Percentiles rank a stretch among this genome's conserved stretches.
These are phyloP conservation scores for Thecaphora thlaspeos DNA, from an alignment of 1,284 basidiomycete genomes.

Conservation along the genomic window DNA sequence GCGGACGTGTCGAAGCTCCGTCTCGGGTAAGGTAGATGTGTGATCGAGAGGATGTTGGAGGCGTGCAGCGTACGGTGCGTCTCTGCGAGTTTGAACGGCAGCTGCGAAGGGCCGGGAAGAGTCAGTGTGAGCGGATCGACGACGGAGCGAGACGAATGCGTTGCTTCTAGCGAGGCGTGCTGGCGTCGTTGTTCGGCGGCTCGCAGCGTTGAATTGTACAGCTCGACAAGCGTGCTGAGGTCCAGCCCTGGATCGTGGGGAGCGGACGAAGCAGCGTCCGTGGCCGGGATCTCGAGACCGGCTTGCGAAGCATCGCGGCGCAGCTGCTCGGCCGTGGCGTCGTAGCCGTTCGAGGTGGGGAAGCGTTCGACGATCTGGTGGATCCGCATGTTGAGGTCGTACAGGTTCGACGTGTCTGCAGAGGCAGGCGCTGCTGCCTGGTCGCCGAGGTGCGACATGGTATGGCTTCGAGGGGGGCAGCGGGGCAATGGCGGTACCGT, in stretches of 20 bases:
- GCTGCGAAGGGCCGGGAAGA: constrained; percentile 13
- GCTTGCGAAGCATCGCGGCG: constrained; percentile 15
- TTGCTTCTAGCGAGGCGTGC: constrained; percentile 8
- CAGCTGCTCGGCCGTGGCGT: constrained; percentile 16
- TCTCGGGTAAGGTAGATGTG: constrained; percentile 13
- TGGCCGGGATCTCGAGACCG: constrained; percentile 5
- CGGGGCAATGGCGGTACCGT: too few relatives aligned
- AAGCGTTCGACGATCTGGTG: constrained; percentile 36
- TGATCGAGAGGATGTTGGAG: constrained; percentile 48
- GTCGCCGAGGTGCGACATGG: constrained; percentile 14
- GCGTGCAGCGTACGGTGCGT: constrained; percentile 40
- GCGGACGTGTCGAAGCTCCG: constrained; percentile 18
- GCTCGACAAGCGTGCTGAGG: constrained; percentile 32
- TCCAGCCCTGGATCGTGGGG: constrained; percentile 9
- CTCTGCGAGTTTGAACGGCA: constrained; percentile 13
- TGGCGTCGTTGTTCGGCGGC: constrained; percentile 13
- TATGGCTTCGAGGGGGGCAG: too few relatives aligned
- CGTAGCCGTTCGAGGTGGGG: constrained; percentile 25
- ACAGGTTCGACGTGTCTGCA: constrained; percentile 14
- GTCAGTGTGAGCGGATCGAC: constrained; percentile 22
- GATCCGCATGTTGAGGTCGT: constrained; percentile 18
- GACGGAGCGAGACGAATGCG: constrained; percentile 12
- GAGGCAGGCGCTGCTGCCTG: too few relatives aligned
- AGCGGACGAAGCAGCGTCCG: neutral
- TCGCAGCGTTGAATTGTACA: constrained; percentile 15